Evolutionary conservation across 306 rosid species (phyloP).

Genomic region (Dryas alaskensis): DNA sequence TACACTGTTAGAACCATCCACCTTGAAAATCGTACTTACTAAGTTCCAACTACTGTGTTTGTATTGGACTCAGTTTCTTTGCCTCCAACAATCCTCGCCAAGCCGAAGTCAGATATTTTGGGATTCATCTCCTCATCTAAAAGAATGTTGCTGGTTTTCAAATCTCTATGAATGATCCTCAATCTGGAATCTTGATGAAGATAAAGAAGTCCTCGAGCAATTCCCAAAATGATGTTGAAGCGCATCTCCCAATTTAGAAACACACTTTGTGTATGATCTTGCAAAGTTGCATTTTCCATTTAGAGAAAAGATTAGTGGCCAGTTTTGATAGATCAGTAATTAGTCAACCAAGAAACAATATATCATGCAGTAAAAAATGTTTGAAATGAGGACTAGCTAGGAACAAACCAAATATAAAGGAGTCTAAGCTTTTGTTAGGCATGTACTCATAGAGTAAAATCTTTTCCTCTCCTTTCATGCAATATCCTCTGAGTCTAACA

Average conservation of each 20-base stretch:
- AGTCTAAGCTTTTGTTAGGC: conserved; percentile 68
- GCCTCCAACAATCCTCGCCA: conserved; percentile 64
- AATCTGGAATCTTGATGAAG: conserved; percentile 74
- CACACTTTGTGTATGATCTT: conserved; percentile 38
- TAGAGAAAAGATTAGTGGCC: neutral
- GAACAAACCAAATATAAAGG: conserved; percentile 63
- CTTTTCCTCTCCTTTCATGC: conserved; percentile 63
- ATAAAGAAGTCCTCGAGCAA: conserved; percentile 67
- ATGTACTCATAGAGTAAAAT: conserved; percentile 68
- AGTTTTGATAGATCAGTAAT: neutral
- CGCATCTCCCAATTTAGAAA: conserved; percentile 54
- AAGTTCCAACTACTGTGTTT: conserved; percentile 62
- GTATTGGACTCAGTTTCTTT: conserved; percentile 52
- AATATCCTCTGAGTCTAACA: conserved; percentile 67
- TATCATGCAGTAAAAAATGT: too few relatives aligned
- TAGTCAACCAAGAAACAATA: neutral
- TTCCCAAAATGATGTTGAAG: conserved; percentile 58
- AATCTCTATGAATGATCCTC: conserved; percentile 68
- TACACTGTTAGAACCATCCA: neutral
- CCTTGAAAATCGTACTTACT: conserved; percentile 41
- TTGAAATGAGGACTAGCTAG: neutral
- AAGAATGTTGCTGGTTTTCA: conserved; percentile 61
- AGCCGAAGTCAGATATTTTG: conserved; percentile 69
- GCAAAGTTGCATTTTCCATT: conserved; percentile 19
- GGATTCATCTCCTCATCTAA: conserved; percentile 64